phyloP scores from a whole-genome alignment of 768 basidiomycete genomes.

The Candolleomyces eurysporus region DNA sequence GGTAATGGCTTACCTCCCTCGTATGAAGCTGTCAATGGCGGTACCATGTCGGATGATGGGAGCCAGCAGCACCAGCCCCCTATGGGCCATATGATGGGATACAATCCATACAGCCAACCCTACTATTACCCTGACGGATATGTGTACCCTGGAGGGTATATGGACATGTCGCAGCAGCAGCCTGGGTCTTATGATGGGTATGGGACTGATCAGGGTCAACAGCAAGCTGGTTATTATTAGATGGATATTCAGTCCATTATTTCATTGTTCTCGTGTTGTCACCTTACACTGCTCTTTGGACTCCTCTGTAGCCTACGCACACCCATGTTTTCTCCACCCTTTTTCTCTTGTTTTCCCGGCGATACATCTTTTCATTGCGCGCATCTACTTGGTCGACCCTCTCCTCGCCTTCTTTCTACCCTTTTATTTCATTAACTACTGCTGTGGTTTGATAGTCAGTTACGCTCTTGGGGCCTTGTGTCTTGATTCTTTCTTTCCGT shows the following conservation, averaged over 20 bases:
- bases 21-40: slow-evolving; percentile 20
- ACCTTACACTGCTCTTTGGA: background rate
- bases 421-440: no score
- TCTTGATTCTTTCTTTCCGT: no score
- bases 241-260: background rate
- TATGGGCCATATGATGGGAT: slow-evolving; percentile 43
- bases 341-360: no score
- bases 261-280: background rate
- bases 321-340: no score
- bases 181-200: slow-evolving; percentile 68
- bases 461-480: no score
- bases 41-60: slow-evolving; percentile 19
- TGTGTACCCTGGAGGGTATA: slow-evolving; percentile 55
- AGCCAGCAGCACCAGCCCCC: slow-evolving; percentile 18
- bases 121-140: slow-evolving; percentile 77
- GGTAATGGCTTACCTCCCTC: slow-evolving; percentile 23
- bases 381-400: no score
- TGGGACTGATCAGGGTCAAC: slow-evolving; percentile 46
- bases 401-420: no score
- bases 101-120: slow-evolving; percentile 57
- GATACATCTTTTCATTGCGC: no score
- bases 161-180: slow-evolving; percentile 68
- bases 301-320: no score
- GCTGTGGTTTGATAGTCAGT: no score
- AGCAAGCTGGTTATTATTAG: slow-evolving; percentile 64